phyloP scores from a whole-genome alignment of 2,329 filamentous ascomycete genomes.

The Gnomoniopsis sp. region DNA sequence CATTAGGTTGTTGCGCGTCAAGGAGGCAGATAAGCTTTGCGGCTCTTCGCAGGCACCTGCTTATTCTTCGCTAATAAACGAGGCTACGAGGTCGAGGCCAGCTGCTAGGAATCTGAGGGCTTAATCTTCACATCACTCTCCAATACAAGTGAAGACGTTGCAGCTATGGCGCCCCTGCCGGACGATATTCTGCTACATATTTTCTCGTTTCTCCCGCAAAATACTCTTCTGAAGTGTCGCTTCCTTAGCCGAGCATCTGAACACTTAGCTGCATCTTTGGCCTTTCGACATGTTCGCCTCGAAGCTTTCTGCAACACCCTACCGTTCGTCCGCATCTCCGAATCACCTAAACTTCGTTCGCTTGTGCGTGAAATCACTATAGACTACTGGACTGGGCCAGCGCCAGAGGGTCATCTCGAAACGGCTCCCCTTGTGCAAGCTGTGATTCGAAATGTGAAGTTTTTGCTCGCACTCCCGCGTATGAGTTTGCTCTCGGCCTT shows the following conservation, averaged over 20 bases:
- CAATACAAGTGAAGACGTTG: neutral
- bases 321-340: neutral
- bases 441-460: no score
- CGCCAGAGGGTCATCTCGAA: neutral
- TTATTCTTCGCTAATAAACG: no score
- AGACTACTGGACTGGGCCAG: neutral
- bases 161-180: constrained; percentile 1
- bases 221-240: constrained; percentile 6
- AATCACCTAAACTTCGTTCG: neutral
- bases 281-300: constrained; percentile 3
- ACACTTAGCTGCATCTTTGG: neutral
- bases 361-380: constrained; percentile 5
- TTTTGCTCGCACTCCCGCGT: neutral
- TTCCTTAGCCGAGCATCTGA: neutral
- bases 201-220: neutral
- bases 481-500: constrained; percentile 1
- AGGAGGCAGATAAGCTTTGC: no score
- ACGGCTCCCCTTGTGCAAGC: neutral
- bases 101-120: no score
- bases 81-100: no score
- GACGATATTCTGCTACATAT: constrained; percentile 1
- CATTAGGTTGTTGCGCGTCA: no score
- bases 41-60: no score
- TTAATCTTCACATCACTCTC: no score
- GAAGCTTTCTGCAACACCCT: neutral